phyloP scores from a whole-genome alignment of 2,329 filamentous ascomycete species.

The Berkeleyomyces basicola region DNA sequence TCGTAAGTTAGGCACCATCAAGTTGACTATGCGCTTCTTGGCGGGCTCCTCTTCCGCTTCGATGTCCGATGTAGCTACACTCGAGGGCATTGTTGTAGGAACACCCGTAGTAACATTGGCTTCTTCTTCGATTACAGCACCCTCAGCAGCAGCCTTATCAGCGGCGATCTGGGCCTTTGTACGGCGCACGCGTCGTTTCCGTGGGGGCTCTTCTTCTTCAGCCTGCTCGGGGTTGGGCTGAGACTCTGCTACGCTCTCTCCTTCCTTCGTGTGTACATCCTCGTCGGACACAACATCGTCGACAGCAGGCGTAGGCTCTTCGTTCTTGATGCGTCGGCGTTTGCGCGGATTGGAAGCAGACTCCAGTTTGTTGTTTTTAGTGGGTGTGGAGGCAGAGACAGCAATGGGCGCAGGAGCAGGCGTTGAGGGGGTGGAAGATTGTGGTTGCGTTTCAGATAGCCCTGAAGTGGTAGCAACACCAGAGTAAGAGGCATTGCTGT shows the following conservation, averaged over 20 bases:
- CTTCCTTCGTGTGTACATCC: not conserved
- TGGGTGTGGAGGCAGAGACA: not conserved
- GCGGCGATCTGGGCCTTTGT: slow-evolving; percentile 9
- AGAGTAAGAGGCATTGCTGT: slow-evolving; percentile 18
- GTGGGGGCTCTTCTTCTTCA: slow-evolving; percentile 22
- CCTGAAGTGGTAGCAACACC: not conserved
- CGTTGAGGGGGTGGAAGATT: not conserved
- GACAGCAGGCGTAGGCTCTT: not conserved
- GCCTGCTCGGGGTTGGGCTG: slow-evolving; percentile 17
- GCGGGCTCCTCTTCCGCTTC: slow-evolving; percentile 1
- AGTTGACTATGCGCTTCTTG: slow-evolving; percentile 7
- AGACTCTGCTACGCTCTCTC: slow-evolving; percentile 16
- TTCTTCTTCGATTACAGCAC: not conserved
- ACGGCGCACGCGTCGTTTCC: slow-evolving; percentile 19
- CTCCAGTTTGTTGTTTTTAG: not conserved
- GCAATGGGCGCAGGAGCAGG: not conserved
- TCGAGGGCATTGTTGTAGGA: not conserved
- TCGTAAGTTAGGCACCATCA: slow-evolving; percentile 9
- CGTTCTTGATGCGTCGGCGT: slow-evolving; percentile 10
- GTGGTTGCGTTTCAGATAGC: not conserved
- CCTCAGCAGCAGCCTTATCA: slow-evolving; percentile 9
- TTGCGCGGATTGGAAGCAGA: slow-evolving; percentile 8
- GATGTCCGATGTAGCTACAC: not conserved
- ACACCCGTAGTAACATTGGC: not conserved
- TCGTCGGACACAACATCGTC: not conserved